These are phyloP conservation scores for Hyphopichia pseudoburtonii DNA, from an alignment of 1,139 yeast genomes.

Conservation along the genomic window DNA sequence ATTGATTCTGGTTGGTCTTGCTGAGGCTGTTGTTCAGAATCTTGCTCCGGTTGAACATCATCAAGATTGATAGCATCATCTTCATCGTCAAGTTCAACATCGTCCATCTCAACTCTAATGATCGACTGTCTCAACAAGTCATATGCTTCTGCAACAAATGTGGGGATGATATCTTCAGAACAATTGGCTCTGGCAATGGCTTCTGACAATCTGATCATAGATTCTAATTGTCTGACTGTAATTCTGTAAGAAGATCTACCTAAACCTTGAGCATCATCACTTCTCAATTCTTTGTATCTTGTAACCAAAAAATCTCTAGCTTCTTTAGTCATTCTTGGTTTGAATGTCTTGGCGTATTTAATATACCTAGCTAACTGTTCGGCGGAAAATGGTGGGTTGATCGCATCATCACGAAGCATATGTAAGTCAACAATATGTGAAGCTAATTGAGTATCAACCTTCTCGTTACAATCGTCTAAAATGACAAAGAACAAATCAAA, in stretches of 20 bases:
- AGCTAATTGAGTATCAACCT: conserved; percentile 86
- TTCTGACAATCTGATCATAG: conserved; percentile 88
- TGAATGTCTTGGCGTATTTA: conserved; percentile 89
- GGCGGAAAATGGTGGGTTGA: conserved; percentile 85
- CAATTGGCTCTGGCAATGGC: conserved; percentile 98
- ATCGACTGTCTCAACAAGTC: conserved; percentile 87
- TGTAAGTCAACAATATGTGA: conserved; percentile 91
- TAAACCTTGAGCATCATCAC: conserved; percentile 89
- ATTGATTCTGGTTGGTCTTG: not conserved
- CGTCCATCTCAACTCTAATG: conserved; percentile 93
- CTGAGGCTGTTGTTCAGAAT: conserved; percentile 7
- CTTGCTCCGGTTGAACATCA: conserved; percentile 9
- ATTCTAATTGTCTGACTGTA: conserved; percentile 95
- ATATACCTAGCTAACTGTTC: conserved; percentile 88
- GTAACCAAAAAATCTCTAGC: conserved; percentile 79
- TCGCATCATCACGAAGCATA: conserved; percentile 88
- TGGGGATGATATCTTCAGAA: conserved; percentile 82
- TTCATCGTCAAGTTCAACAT: conserved; percentile 79
- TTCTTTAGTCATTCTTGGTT: conserved; percentile 81
- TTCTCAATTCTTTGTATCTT: conserved; percentile 82
- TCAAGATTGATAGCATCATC: conserved; percentile 33
- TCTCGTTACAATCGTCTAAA: conserved; percentile 91
- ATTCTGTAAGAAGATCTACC: conserved; percentile 88
- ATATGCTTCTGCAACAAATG: conserved; percentile 91
- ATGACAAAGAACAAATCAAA: conserved; percentile 94